Evolutionary conservation across 2,329 filamentous ascomycete species (phyloP), one percentile per base, ranked within the genome.

Genomic region (Huntiella savannae): DNA sequence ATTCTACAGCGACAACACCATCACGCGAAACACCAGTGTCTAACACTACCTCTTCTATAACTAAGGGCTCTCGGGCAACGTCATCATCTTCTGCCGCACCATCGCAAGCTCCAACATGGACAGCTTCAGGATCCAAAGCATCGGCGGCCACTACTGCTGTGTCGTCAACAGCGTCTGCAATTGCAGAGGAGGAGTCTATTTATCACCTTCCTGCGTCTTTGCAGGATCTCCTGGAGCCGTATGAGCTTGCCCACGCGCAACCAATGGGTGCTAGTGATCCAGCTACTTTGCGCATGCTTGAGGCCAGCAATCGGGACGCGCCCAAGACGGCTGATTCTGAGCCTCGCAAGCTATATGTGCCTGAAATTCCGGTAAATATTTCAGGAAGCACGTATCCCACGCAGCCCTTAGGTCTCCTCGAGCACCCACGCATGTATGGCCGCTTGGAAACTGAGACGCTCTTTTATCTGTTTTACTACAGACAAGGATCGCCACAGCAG

Each of bases 401-500:
- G 58, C 86, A 95, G 58, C 82, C 87, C n/a, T 69, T 95, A 37
- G 67, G 81, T 2, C 85, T 96, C 53, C 88, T 96, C 55, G 86
- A 95, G 55, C 86, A 98, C 61, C 82, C 85, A 33, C 71, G 82
- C 40, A 64, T 98, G 51, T 98, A 95, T 62, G 74, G 75, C 19
- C 75, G 84, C 49, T 88, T 98, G 50, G 91, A 98, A 57, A 86
- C 87, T 0, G 91, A 98, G 58, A 94, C 88, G 28, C 70, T 98
- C 7, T 98, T 98, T 64, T 98, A 98, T 64, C 82, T 94, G 40
- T 98, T 98, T 64, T 98, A 98, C 69, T 98, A 98, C 68, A 85
- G 88, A 55, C 91, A 98, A 62, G 86, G 86, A 19, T 87, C 86
- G 1, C 87, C 93, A 55, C 87, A 96, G 60, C 91, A 98, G 60